Evolutionary conservation across 23 red algal genomes (phyloP).

Genomic region (Chondrus crispus): DNA sequence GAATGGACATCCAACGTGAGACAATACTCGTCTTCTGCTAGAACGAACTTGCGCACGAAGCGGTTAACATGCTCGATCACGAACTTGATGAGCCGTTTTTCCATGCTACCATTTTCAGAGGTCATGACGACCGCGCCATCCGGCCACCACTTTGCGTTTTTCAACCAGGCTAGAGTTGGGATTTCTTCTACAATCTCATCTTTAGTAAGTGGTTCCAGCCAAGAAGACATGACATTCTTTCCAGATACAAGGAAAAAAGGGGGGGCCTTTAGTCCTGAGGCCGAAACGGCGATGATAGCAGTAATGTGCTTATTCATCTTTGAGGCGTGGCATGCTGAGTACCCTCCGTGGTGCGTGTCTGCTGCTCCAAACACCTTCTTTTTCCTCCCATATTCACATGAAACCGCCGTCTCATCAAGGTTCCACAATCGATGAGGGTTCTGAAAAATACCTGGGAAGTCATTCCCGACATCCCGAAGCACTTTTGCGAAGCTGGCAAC

Average conservation of each 20-base stretch:
- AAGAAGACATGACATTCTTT: background rate
- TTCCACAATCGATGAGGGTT: constrained; percentile 2
- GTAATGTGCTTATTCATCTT: background rate
- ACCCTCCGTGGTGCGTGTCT: background rate
- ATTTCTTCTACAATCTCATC: background rate
- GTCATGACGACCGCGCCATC: background rate
- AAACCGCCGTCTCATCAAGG: background rate
- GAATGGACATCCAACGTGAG: background rate
- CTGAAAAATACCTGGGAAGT: background rate
- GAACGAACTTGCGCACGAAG: background rate
- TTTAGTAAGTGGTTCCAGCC: background rate
- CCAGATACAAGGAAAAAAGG: constrained; percentile 5
- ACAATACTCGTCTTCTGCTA: background rate
- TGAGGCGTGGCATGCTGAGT: background rate
- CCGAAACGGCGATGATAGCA: background rate
- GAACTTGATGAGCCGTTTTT: background rate
- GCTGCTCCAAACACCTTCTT: background rate
- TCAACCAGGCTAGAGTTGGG: background rate
- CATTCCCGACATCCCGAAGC: background rate
- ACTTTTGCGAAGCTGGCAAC: background rate
- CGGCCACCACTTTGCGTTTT: background rate
- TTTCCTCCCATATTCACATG: background rate
- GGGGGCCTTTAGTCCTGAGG: background rate
- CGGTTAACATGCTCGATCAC: background rate
- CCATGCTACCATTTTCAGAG: background rate